A percentile compares a stretch with the other conserved stretches of the same genome.
phyloP scores from a whole-genome alignment of 2,329 filamentous ascomycete genomes.

The Tolypocladium tundrense region DNA sequence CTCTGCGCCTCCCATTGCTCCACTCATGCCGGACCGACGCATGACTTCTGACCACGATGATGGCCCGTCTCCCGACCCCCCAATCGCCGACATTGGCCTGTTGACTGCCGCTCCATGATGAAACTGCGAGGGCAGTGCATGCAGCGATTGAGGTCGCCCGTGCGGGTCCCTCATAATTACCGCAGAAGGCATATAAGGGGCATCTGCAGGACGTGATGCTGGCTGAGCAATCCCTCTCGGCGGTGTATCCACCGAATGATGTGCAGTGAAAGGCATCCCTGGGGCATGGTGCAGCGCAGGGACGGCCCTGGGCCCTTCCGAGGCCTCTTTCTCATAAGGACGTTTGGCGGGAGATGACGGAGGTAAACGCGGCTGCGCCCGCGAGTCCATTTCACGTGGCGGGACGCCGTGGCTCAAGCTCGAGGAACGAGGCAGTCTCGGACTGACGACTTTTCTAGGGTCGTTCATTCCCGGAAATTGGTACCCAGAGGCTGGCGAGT shows the following conservation, averaged over 20 bases:
- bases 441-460: constrained; percentile 20
- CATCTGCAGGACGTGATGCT: constrained; percentile 12
- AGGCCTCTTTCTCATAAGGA: constrained; percentile 16
- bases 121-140: constrained; percentile 10
- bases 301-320: constrained; percentile 16
- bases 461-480: constrained; percentile 20
- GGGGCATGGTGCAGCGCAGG: constrained; percentile 14
- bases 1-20: constrained; percentile 16
- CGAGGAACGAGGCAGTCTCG: constrained; percentile 17
- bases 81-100: constrained; percentile 11
- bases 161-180: constrained; percentile 10
- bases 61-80: constrained; percentile 11
- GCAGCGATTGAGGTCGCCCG: constrained; percentile 6
- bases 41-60: constrained; percentile 22
- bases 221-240: constrained; percentile 27
- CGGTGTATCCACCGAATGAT: constrained; percentile 13
- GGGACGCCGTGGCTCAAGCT: constrained; percentile 15
- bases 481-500: constrained; percentile 18
- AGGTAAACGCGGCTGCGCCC: constrained; percentile 10
- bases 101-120: constrained; percentile 10
- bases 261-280: constrained; percentile 12
- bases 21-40: constrained; percentile 17
- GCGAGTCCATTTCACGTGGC: constrained; percentile 13
- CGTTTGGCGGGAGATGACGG: constrained; percentile 19
- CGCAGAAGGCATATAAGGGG: constrained; percentile 11